These are phyloP conservation scores for Yamadazyma pseudoaaseri DNA, from an alignment of 1,139 yeast genomes.

Conservation along the genomic window DNA sequence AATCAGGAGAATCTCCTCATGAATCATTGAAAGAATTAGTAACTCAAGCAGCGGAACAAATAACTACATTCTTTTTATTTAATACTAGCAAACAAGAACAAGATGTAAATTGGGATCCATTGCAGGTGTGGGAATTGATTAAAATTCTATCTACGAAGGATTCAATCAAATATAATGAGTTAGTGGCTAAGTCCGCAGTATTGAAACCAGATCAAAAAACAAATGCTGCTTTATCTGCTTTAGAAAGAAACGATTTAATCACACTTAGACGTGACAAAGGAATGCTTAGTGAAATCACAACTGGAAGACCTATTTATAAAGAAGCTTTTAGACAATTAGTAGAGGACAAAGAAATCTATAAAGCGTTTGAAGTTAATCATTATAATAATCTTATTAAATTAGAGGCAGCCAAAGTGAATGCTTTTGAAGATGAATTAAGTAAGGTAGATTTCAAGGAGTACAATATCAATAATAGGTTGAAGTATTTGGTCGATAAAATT, in stretches of 20 bases:
- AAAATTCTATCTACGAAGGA: slow-evolving; percentile 56
- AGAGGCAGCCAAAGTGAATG: slow-evolving; percentile 64
- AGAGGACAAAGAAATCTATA: slow-evolving; percentile 54
- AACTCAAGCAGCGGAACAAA: slow-evolving; percentile 81
- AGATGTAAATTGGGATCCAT: slow-evolving; percentile 56
- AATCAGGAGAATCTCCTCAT: slow-evolving; percentile 79
- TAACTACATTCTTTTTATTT: slow-evolving; percentile 74
- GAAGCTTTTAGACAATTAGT: slow-evolving; percentile 76
- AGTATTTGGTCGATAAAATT: slow-evolving; percentile 66
- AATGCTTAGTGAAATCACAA: slow-evolving; percentile 58
- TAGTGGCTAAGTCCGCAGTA: slow-evolving; percentile 53
- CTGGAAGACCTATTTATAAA: slow-evolving; percentile 82
- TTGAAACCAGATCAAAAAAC: slow-evolving; percentile 61
- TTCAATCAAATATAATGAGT: slow-evolving; percentile 47
- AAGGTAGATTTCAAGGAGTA: slow-evolving; percentile 43
- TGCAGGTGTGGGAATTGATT: slow-evolving; percentile 88
- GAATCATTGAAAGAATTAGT: slow-evolving; percentile 81
- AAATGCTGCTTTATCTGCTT: slow-evolving; percentile 52
- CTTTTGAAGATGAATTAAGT: slow-evolving; percentile 70
- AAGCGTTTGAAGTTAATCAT: slow-evolving; percentile 64
- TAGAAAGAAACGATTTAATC: slow-evolving; percentile 80
- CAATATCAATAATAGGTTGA: slow-evolving; percentile 57
- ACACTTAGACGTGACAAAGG: slow-evolving; percentile 73
- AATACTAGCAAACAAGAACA: slow-evolving; percentile 25
- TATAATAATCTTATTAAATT: slow-evolving; percentile 51